These are phyloP conservation scores for Fusarium citri DNA, from an alignment of 2,329 filamentous ascomycete genomes.

Conservation along the genomic window DNA sequence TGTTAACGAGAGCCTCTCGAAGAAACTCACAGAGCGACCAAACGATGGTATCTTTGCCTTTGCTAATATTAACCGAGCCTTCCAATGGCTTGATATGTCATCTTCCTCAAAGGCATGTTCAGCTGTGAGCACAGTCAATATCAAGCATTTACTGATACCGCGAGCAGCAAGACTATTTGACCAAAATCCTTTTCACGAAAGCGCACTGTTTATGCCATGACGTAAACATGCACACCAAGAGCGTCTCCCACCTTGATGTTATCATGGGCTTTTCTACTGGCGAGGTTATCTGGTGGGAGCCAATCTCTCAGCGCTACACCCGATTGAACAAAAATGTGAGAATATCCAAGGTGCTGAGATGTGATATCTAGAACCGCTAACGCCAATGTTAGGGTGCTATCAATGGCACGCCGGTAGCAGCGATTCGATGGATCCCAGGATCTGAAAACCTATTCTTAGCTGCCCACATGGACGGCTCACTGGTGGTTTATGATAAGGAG, in stretches of 20 bases:
- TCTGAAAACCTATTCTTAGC: conserved; percentile 94
- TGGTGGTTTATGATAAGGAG: conserved; percentile 97
- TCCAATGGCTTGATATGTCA: conserved; percentile 94
- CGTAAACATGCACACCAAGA: conserved; percentile 86
- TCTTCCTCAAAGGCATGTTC: conserved; percentile 72
- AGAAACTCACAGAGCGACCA: conserved; percentile 82
- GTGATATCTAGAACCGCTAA: conserved; percentile 21
- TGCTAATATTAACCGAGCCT: conserved; percentile 93
- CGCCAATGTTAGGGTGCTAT: conserved; percentile 75
- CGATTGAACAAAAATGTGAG: conserved; percentile 93
- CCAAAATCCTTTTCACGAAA: conserved; percentile 97
- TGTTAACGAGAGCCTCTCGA: conserved; percentile 82
- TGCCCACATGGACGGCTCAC: conserved; percentile 88
- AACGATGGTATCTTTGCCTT: conserved; percentile 88
- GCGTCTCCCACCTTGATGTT: conserved; percentile 83
- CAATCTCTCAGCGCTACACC: conserved; percentile 94
- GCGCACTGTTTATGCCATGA: conserved; percentile 96
- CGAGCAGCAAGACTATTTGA: conserved; percentile 82
- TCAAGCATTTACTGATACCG: conserved; percentile 42
- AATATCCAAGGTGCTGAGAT: neutral
- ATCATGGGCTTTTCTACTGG: conserved; percentile 96
- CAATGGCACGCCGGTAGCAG: conserved; percentile 84
- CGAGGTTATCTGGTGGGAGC: conserved; percentile 99
- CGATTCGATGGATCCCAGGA: conserved; percentile 93
- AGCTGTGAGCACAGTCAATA: neutral